phyloP scores from a whole-genome alignment of 1,284 basidiomycete genomes.

The Ustilago hordei region DNA sequence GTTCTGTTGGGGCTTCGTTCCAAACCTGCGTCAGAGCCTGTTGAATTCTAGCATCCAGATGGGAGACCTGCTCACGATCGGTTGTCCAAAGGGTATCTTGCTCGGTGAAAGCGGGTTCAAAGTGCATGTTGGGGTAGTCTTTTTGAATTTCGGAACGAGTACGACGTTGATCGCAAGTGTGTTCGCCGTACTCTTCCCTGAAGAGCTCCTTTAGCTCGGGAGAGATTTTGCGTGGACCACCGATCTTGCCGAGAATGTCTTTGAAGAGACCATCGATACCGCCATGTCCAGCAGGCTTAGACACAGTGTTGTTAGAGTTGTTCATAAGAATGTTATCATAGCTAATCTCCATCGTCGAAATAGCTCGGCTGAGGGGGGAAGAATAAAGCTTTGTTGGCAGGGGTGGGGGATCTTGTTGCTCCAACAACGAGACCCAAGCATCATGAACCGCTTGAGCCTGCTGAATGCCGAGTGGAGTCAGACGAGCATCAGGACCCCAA shows the following conservation, averaged over 20 bases:
- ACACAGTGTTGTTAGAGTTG: slow-evolving; percentile 18
- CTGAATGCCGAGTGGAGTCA: slow-evolving; percentile 46
- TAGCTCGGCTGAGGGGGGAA: slow-evolving; percentile 39
- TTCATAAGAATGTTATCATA: slow-evolving; percentile 41
- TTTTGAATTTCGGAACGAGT: slow-evolving; percentile 23
- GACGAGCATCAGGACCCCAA: slow-evolving; percentile 52
- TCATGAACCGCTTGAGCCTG: slow-evolving; percentile 52
- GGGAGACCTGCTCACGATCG: slow-evolving; percentile 21
- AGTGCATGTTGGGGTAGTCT: slow-evolving; percentile 39
- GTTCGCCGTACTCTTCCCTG: slow-evolving; percentile 50
- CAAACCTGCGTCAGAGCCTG: slow-evolving; percentile 32
- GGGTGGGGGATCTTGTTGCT: slow-evolving; percentile 31
- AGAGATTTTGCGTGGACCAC: background rate
- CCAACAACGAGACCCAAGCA: slow-evolving; percentile 33
- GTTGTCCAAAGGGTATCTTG: slow-evolving; percentile 36
- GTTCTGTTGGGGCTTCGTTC: slow-evolving; percentile 31
- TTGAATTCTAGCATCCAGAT: slow-evolving; percentile 35
- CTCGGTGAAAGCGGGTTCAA: slow-evolving; percentile 35
- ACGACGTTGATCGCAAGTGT: slow-evolving; percentile 52
- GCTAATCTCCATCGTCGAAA: slow-evolving; percentile 43
- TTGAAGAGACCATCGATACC: background rate
- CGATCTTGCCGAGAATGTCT: slow-evolving; percentile 4
- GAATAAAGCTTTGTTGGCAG: slow-evolving; percentile 38
- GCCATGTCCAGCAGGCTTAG: background rate
- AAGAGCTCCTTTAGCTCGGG: slow-evolving; percentile 40